Conservation (phyloP, 169 alveolate species). For the Cryptosporidium viatorum region DNA sequence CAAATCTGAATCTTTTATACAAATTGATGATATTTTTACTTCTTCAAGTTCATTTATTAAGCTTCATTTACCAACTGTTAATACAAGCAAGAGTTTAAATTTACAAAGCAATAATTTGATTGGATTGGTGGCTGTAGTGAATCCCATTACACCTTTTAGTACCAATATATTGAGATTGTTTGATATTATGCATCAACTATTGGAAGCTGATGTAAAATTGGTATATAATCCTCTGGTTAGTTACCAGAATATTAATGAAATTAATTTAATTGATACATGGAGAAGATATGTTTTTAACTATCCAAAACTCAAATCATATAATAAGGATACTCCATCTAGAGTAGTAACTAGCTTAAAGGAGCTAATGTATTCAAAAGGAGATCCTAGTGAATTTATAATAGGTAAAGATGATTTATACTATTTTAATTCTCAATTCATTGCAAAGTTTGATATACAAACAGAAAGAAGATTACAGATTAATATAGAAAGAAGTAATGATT, state of each 20-base stretch:
- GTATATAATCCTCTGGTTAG: constrained; percentile 35
- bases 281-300: constrained; percentile 67
- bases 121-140: constrained; percentile 21
- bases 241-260: neutral
- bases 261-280: constrained; percentile 26
- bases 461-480: neutral
- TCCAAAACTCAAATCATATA: constrained; percentile 23
- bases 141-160: constrained; percentile 19
- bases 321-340: neutral
- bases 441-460: constrained; percentile 53
- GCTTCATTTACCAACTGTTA: constrained; percentile 23
- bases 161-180: constrained; percentile 9
- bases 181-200: constrained; percentile 28
- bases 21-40: constrained; percentile 9
- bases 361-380: constrained; percentile 19
- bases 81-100: neutral
- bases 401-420: constrained; percentile 8
- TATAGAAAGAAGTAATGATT: constrained; percentile 17
- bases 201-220: constrained; percentile 41
- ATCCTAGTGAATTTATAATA: constrained; percentile 1
- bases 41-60: constrained; percentile 9
- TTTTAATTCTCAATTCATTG: constrained; percentile 41
- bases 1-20: constrained; percentile 10
- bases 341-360: constrained; percentile 1
- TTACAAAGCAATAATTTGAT: neutral